Base-by-base conservation (phyloP, 2,329 filamentous ascomycete species). In the Byssoonygena ceratinophila region DNA sequence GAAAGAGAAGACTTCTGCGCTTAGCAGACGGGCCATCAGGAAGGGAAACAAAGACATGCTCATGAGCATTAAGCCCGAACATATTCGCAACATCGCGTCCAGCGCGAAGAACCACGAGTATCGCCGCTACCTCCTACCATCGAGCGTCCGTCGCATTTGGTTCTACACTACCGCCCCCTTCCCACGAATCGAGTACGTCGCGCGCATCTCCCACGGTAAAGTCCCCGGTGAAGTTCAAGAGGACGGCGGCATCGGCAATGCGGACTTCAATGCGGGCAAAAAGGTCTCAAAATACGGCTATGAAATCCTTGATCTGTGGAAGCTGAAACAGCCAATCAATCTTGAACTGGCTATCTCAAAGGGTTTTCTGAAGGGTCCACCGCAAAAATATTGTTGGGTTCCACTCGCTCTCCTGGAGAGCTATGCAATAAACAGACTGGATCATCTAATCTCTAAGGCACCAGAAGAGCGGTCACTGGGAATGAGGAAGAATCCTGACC, bases 61-160 rank as follows among this genome's bases (percentile, higher is more conserved):
- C 37, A 53, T 53, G 51, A 53, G 51, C 51, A 45, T 54, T 22
- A 54, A 34, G 32, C 46, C 52, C n/a, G 52, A 54, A 31, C 52
- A 54, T 27, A 45, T 54, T 31, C 31, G 16, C 46, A 63, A 71
- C 11, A 76, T 84, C 31, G 58, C 75, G 8, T 63, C 70, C 8
- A 74, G 79, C 1, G 67, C 64, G 2, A 76, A 76, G 51, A 71
- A 79, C 51, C 74, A 82, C 59, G 72, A 83, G 49, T 76, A 78
- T 54, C 72, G 80, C 40, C 66, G 68, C 14, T 82, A 78, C 67
- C 74, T 71, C 46, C 73, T 84, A 20, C 78, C 79, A 1, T 61
- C 68, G 2, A 70, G 73, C 14, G 77, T 82, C 4, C 69, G 66
- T 16, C 78, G 81, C n/a, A 72, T 83, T 59, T 85, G 82, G 82